A percentile compares a stretch with the other conserved stretches of the same genome.
phyloP scores from a whole-genome alignment of 495 filamentous ascomycete genomes.

The Lasiosphaeria ovina region DNA sequence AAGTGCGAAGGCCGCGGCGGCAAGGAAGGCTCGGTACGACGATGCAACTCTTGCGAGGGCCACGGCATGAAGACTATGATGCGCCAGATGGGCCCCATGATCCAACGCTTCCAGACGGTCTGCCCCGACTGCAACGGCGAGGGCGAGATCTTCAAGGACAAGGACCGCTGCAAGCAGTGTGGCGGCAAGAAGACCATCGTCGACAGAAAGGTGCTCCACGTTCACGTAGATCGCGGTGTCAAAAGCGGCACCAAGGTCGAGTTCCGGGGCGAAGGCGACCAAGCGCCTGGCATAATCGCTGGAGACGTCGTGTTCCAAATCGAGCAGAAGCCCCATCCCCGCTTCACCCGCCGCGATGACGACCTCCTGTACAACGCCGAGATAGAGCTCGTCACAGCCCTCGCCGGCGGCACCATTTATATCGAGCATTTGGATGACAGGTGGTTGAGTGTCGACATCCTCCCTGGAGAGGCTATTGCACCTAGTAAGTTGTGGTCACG shows the following conservation, averaged over 20 bases:
- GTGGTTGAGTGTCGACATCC: constrained; percentile 88
- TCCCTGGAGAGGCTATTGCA: constrained; percentile 89
- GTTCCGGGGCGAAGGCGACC: constrained; percentile 95
- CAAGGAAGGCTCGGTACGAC: constrained; percentile 93
- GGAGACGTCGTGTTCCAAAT: constrained; percentile 98
- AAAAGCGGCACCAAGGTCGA: constrained; percentile 91
- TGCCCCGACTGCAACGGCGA: constrained; percentile 98
- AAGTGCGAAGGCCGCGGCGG: constrained; percentile 95
- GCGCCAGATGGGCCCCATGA: constrained; percentile 99
- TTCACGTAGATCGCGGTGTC: constrained; percentile 94
- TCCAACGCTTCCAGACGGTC: constrained; percentile 98
- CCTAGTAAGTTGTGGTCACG: constrained; percentile 64
- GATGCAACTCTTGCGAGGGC: constrained; percentile 86
- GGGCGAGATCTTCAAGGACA: constrained; percentile 91
- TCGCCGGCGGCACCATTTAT: constrained; percentile 83
- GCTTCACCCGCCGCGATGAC: constrained; percentile 95
- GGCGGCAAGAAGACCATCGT: constrained; percentile 95
- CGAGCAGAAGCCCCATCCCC: constrained; percentile 92
- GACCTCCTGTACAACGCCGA: constrained; percentile 94
- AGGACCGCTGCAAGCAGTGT: constrained; percentile 94
- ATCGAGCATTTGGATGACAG: constrained; percentile 97
- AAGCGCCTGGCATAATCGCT: constrained; percentile 85
- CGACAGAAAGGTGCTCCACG: constrained; percentile 96
- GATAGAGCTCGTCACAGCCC: constrained; percentile 92
- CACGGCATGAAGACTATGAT: constrained; percentile 99